A percentile compares a stretch with the other conserved stretches of the same genome.
Conservation (phyloP, 176 grass and related monocot species). For the Zizania latifolia region DNA sequence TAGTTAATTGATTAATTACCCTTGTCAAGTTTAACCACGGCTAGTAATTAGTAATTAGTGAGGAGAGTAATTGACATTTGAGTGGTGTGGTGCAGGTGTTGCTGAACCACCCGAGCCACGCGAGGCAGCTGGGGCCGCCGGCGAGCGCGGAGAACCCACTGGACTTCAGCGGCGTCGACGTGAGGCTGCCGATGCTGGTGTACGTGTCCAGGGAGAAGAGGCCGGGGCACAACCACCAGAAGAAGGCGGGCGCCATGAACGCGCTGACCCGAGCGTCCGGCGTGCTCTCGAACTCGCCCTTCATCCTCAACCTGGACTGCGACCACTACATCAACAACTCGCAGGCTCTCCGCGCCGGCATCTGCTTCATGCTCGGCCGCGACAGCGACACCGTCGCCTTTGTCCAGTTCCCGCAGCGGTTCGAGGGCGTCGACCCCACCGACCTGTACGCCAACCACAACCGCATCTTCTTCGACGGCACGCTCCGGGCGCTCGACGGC, state of each 20-base stretch:
- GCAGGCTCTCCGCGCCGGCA: constrained; percentile 56
- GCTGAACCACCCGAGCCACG: constrained; percentile 48
- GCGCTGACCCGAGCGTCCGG: constrained; percentile 61
- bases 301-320: constrained; percentile 86
- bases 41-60: no score
- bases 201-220: constrained; percentile 84
- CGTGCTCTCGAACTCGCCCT: constrained; percentile 58
- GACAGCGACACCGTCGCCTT: constrained; percentile 66
- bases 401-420: constrained; percentile 78
- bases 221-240: constrained; percentile 71
- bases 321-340: constrained; percentile 88
- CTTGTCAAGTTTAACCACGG: background rate
- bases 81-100: constrained; percentile 61
- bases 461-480: constrained; percentile 78
- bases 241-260: constrained; percentile 96
- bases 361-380: constrained; percentile 80
- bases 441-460: constrained; percentile 86
- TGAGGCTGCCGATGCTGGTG: constrained; percentile 59
- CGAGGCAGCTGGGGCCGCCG: constrained; percentile 27
- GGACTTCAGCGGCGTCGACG: constrained; percentile 54
- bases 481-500: constrained; percentile 59
- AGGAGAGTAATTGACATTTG: no score
- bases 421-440: constrained; percentile 75
- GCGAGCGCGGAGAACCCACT: constrained; percentile 51
- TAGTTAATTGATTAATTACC: background rate